Percentiles rank a stretch among this genome's conserved stretches.
Evolutionary conservation across 192 early-diverging fungal species (phyloP).

Genomic region (Jimgerdemannia flammicorona): DNA sequence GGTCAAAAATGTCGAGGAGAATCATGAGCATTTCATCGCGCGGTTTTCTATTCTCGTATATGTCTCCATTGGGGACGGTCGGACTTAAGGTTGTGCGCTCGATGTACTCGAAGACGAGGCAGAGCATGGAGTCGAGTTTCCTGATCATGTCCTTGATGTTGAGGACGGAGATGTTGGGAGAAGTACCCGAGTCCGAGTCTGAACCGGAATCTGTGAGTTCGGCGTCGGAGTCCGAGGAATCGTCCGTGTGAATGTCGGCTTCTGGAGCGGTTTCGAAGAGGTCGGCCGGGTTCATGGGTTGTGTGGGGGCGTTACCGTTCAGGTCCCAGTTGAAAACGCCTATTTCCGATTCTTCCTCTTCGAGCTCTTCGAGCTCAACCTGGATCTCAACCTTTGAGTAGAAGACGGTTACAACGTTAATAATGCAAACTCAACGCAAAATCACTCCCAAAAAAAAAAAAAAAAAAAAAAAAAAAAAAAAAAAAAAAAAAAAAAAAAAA

Average conservation of each 20-base stretch:
- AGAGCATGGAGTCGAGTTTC: slow-evolving; percentile 74
- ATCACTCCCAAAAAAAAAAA: slow-evolving; percentile 6
- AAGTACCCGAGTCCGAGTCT: slow-evolving; percentile 23
- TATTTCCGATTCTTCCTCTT: slow-evolving; percentile 51
- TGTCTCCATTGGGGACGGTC: slow-evolving; percentile 4
- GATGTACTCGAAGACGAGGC: slow-evolving; percentile 62
- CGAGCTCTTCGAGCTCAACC: slow-evolving; percentile 81
- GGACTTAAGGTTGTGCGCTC: slow-evolving; percentile 7
- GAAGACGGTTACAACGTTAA: not conserved
- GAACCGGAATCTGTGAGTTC: slow-evolving; percentile 6
- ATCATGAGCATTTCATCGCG: slow-evolving; percentile 58
- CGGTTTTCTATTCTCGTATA: not conserved
- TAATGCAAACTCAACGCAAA: not conserved
- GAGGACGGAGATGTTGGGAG: slow-evolving; percentile 22
- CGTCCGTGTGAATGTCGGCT: slow-evolving; percentile 34
- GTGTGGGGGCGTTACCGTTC: slow-evolving; percentile 9
- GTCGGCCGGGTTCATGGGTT: slow-evolving; percentile 15
- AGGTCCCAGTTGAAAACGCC: slow-evolving; percentile 34
- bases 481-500: too few species aligned
- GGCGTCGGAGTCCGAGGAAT: slow-evolving; percentile 5
- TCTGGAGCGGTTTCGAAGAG: slow-evolving; percentile 43
- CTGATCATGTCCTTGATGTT: slow-evolving; percentile 54
- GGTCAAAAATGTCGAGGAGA: slow-evolving; percentile 77
- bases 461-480: too few species aligned
- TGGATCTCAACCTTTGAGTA: slow-evolving; percentile 78